Evolutionary conservation across 2,329 filamentous ascomycete species (phyloP).

Genomic region (Clonostachys rhizophaga): DNA sequence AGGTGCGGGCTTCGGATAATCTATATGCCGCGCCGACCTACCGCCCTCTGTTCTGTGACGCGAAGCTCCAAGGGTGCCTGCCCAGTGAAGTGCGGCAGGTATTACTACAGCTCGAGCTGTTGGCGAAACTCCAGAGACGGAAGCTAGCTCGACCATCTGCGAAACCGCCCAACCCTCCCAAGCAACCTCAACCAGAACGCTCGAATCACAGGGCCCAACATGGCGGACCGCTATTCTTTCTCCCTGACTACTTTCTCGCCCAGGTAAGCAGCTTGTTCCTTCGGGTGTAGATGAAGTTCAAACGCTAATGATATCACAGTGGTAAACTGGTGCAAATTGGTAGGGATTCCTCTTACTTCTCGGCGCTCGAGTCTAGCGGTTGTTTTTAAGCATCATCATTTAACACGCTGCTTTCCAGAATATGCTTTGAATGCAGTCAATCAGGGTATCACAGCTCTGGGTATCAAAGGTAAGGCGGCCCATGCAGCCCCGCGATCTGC

Average conservation of each 20-base stretch:
- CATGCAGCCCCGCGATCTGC: too few species aligned
- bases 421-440: slow-evolving; percentile 99
- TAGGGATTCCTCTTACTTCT: slow-evolving; percentile 14
- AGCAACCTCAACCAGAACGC: neutral
- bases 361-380: neutral
- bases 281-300: slow-evolving; percentile 11
- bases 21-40: too few species aligned
- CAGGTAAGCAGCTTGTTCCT: slow-evolving; percentile 61
- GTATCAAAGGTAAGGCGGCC: slow-evolving; percentile 78
- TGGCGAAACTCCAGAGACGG: neutral
- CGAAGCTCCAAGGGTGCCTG: neutral
- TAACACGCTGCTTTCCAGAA: slow-evolving; percentile 50
- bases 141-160: neutral
- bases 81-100: neutral
- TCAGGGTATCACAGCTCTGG: slow-evolving; percentile 95
- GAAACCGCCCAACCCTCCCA: neutral
- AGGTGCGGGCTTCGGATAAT: too few species aligned
- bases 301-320: slow-evolving; percentile 36
- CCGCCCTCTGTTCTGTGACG: neutral
- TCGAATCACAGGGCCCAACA: slow-evolving; percentile 34
- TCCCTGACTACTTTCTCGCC: slow-evolving; percentile 99
- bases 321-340: slow-evolving; percentile 99
- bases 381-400: slow-evolving; percentile 3
- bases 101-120: neutral
- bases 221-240: slow-evolving; percentile 99